Conservation (phyloP, 2,329 filamentous ascomycete species). For the Dactylellina leptospora region DNA sequence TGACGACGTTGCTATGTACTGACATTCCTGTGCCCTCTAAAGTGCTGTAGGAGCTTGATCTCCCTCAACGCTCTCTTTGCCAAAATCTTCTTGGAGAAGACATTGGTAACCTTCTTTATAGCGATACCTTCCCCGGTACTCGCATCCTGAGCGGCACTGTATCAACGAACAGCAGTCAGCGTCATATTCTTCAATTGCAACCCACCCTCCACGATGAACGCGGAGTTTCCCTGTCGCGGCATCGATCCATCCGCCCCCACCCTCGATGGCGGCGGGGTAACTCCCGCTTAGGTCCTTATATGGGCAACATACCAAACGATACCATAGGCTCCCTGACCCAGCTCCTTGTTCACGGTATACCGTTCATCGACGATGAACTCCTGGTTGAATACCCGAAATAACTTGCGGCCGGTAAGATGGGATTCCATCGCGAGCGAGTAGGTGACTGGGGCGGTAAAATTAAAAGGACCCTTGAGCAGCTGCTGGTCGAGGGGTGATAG, state of each 20-base stretch:
- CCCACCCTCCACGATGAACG: background rate
- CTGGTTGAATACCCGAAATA: conserved; percentile 99
- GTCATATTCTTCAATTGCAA: background rate
- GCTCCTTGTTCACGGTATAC: conserved; percentile 98
- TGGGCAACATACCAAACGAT: conserved; percentile 84
- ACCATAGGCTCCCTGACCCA: conserved; percentile 96
- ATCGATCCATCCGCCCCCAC: background rate
- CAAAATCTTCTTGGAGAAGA: conserved; percentile 99
- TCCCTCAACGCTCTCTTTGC: conserved; percentile 97
- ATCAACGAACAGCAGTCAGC: conserved; percentile 44
- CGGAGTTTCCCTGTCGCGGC: background rate
- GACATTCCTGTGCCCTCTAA: conserved; percentile 87
- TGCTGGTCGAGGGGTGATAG: background rate
- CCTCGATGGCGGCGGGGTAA: conserved; percentile 51
- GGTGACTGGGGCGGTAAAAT: background rate
- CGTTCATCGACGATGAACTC: conserved; percentile 98
- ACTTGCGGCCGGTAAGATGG: conserved; percentile 72
- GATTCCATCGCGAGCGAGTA: conserved; percentile 21
- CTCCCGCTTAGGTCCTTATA: background rate
- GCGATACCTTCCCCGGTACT: conserved; percentile 92
- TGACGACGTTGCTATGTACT: conserved; percentile 59
- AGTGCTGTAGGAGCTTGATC: conserved; percentile 98
- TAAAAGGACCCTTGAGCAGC: background rate
- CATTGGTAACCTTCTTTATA: conserved; percentile 99
- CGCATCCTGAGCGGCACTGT: conserved; percentile 88